These are phyloP conservation scores for Hydrangea macrophylla DNA, from an alignment of 148 eudicot genomes.

Conservation along the genomic window DNA sequence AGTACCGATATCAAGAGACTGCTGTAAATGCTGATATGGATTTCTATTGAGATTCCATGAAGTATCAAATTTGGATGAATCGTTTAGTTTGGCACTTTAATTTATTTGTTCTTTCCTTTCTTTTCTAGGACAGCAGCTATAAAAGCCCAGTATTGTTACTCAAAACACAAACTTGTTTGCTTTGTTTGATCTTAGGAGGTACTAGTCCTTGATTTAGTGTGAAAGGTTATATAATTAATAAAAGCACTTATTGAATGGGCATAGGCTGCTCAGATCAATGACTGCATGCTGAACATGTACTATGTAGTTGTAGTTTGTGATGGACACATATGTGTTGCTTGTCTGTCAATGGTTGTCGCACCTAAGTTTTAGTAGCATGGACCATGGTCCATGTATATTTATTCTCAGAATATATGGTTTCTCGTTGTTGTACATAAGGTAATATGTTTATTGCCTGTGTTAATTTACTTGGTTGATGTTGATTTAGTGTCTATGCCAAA, in stretches of 20 bases:
- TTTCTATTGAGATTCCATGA: constrained; percentile 23
- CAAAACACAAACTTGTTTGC: background rate
- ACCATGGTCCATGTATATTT: background rate
- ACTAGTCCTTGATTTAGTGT: background rate
- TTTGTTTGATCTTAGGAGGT: background rate
- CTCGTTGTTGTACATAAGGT: background rate
- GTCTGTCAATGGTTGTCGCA: background rate
- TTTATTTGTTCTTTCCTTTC: background rate
- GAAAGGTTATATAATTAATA: background rate
- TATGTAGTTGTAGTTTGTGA: background rate
- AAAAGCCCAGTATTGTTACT: background rate
- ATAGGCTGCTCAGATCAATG: background rate
- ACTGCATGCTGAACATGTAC: background rate
- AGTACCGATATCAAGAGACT: constrained; percentile 16
- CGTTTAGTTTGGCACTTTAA: background rate
- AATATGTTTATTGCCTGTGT: background rate
- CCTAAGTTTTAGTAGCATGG: no score
- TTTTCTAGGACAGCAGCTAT: background rate
- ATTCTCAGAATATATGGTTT: background rate
- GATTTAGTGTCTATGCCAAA: background rate
- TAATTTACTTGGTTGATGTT: background rate
- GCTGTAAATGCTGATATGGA: constrained; percentile 18
- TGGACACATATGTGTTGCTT: background rate
- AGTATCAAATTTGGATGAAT: constrained; percentile 18
- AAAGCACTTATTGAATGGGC: background rate